Evolutionary conservation across 75 land plant genomes (phyloP).

Genomic region (Selaginella moellendorffii): DNA sequence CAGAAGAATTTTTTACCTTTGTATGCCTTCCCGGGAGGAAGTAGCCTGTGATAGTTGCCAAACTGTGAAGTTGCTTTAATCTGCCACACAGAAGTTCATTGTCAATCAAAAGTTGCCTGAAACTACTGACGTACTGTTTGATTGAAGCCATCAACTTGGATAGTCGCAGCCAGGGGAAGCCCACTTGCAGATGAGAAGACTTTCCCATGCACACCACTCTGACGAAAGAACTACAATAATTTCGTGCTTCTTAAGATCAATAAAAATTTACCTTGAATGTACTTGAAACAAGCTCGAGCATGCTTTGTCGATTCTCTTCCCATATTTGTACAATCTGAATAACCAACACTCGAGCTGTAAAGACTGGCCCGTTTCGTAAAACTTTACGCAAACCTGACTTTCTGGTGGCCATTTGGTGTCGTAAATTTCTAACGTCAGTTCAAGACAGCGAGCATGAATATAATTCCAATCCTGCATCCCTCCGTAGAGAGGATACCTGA

Average conservation of each 20-base stretch:
- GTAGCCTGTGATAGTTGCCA: constrained; percentile 72
- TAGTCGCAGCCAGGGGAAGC: constrained; percentile 55
- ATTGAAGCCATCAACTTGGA: constrained; percentile 54
- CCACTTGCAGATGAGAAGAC: constrained; percentile 47
- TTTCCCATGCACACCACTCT: constrained; percentile 82
- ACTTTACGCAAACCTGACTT: constrained; percentile 36
- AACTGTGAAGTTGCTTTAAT: constrained; percentile 44
- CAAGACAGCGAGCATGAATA: constrained; percentile 73
- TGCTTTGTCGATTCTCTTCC: constrained; percentile 76
- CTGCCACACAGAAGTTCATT: constrained; percentile 20
- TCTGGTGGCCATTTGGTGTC: constrained; percentile 83
- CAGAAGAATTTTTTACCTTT: constrained; percentile 36
- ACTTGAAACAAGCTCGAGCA: constrained; percentile 80
- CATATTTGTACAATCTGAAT: constrained; percentile 62
- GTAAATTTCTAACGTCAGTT: constrained; percentile 76
- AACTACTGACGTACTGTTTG: constrained; percentile 37
- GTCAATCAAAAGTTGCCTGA: background rate
- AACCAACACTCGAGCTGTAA: too few species aligned
- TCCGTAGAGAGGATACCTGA: constrained; percentile 93
- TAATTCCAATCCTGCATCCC: constrained; percentile 99
- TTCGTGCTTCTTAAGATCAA: background rate
- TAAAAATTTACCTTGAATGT: constrained; percentile 44
- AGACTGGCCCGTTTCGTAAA: too few species aligned
- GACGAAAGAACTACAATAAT: constrained; percentile 6
- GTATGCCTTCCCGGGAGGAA: constrained; percentile 48